Evolutionary conservation across 1,139 yeast genomes (phyloP).

Genomic region (Suhomyces atakaporum): DNA sequence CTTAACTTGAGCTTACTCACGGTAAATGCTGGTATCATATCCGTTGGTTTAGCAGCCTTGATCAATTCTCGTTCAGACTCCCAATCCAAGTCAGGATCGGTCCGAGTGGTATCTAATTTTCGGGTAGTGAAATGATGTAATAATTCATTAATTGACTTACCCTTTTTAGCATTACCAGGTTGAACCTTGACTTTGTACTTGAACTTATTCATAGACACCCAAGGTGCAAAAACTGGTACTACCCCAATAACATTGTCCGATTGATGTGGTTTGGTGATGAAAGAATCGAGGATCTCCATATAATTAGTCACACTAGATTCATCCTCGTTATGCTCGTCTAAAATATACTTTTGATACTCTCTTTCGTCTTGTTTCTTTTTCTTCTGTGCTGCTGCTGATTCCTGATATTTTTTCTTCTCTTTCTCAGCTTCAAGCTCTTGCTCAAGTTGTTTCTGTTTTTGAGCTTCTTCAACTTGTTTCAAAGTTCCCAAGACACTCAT

Average conservation of each 20-base stretch:
- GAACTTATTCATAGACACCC: conserved; percentile 73
- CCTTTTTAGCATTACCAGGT: conserved; percentile 87
- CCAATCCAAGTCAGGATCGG: conserved; percentile 69
- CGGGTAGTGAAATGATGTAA: conserved; percentile 59
- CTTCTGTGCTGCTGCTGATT: conserved; percentile 17
- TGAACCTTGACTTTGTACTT: conserved; percentile 84
- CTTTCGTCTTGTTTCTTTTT: conserved; percentile 38
- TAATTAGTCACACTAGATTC: conserved; percentile 35
- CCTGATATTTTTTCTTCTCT: conserved; percentile 27
- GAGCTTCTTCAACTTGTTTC: conserved; percentile 57
- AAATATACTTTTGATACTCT: conserved; percentile 50
- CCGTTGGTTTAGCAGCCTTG: conserved; percentile 56
- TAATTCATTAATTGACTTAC: conserved; percentile 76
- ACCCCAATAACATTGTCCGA: conserved; percentile 55
- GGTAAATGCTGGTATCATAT: conserved; percentile 40
- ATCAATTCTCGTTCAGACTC: conserved; percentile 63
- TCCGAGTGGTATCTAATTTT: conserved; percentile 50
- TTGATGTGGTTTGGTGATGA: conserved; percentile 44
- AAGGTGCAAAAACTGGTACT: conserved; percentile 91
- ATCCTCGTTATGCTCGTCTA: conserved; percentile 37
- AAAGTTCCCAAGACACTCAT: conserved; percentile 84
- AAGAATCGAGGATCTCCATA: conserved; percentile 42
- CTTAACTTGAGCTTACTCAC: conserved; percentile 43
- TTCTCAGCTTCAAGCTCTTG: conserved; percentile 28
- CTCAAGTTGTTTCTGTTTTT: conserved; percentile 28